phyloP scores from a whole-genome alignment of 148 eudicot genomes.

The Heliamphora exappendiculata region DNA sequence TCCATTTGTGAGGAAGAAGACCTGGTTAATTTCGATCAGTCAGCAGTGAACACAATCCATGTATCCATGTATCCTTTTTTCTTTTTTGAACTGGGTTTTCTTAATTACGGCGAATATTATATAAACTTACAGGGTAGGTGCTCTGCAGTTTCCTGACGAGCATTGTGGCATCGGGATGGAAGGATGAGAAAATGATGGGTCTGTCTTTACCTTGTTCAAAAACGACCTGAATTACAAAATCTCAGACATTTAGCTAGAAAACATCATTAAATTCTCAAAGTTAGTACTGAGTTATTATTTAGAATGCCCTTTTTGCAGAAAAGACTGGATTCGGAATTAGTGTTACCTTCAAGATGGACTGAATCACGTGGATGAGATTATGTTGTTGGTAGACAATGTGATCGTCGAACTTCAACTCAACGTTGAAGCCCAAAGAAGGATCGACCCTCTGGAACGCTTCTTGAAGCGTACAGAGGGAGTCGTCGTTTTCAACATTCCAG shows the following conservation, averaged over 20 bases:
- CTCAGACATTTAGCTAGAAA: background rate
- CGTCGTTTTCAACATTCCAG: constrained; percentile 69
- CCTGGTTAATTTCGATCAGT: constrained; percentile 21
- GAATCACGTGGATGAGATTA: constrained; percentile 37
- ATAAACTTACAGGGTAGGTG: constrained; percentile 69
- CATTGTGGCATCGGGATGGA: constrained; percentile 84
- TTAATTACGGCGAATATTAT: no score
- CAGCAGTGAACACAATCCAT: background rate
- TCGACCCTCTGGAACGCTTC: constrained; percentile 60
- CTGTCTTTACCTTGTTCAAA: constrained; percentile 53
- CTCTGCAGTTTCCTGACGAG: constrained; percentile 57
- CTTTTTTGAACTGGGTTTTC: background rate
- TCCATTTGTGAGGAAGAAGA: constrained; percentile 73
- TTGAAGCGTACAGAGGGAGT: constrained; percentile 55
- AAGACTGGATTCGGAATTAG: background rate
- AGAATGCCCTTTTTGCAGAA: no score
- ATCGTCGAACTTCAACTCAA: constrained; percentile 80
- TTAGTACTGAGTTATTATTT: background rate
- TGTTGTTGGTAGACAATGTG: constrained; percentile 48
- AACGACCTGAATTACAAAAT: constrained; percentile 39
- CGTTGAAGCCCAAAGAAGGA: constrained; percentile 65
- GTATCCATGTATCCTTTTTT: background rate
- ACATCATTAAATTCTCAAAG: background rate
- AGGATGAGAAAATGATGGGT: constrained; percentile 60
- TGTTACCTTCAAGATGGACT: constrained; percentile 36